Evolutionary conservation across 2,329 filamentous ascomycete genomes (phyloP), one percentile per base, ranked within the genome.

Genomic region (Ascochyta lentis): DNA sequence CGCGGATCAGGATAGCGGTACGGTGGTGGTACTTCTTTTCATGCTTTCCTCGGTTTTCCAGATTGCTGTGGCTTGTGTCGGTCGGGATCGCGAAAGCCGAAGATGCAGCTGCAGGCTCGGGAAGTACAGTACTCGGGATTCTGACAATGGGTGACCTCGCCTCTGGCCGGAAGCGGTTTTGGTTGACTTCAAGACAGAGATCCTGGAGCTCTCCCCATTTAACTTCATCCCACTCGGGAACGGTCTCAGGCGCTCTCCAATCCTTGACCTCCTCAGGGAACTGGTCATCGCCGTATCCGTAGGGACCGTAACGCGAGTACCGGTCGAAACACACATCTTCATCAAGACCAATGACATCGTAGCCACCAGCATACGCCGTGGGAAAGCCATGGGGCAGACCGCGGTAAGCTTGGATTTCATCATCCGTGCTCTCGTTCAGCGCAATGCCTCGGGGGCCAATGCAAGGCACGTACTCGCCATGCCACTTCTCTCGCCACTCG

Each of bases 171-270:
- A 69, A 95, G 19, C 91, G 85, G 34, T 83, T 83, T 54, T 83
- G 80, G 74, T 96, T 96, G 62, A 79, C 81, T 60, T 83, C 75
- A 1, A 87, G 72, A 67, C 91, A 95, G 26, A 83, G 76, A 47
- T 85, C 78, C 70, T 94, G 90, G 16, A 94, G 77, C 29, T 83
- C 76, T 13, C 88, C 88, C 91, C 91, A 95, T 59, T 85, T 82
- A 29, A 92, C 83, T 24, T 80, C 78, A 26, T 84, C 79, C 87
- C 89, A 92, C 22, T 86, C 77, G 7, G 85, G 73, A 2, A 71
- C 64, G 10, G 60, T 62, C 44, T 68, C 29, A 56, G 71, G 56
- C 73, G 75, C 58, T 44, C 70, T 71, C 77, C 78, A 80, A 39
- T 75, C 62, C 19, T 68, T 64, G 39, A 81, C 76, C 37, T 83